phyloP scores from a whole-genome alignment of 768 basidiomycete genomes.

The Sarcomyxa edulis region DNA sequence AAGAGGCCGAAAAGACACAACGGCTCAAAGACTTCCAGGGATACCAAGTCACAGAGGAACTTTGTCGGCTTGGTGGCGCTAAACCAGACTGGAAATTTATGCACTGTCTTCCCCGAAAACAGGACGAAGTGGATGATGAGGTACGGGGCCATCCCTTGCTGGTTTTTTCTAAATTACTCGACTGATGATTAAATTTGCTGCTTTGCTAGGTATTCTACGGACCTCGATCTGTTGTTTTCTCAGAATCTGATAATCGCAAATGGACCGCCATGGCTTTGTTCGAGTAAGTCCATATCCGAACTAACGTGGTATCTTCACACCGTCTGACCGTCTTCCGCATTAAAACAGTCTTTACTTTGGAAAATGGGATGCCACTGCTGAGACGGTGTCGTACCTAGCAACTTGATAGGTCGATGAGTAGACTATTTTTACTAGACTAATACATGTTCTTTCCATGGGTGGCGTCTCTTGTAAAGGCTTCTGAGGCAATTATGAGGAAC shows the following conservation, averaged over 20 bases:
- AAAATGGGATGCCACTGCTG: constrained; percentile 46
- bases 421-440: too few relatives aligned
- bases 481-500: too few relatives aligned
- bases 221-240: constrained; percentile 86
- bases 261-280: constrained; percentile 95
- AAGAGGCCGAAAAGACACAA: constrained; percentile 89
- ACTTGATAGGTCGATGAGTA: too few relatives aligned
- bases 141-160: too few relatives aligned
- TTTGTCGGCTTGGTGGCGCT: constrained; percentile 79
- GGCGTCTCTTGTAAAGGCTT: too few relatives aligned
- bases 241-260: constrained; percentile 93
- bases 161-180: too few relatives aligned
- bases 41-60: constrained; percentile 88
- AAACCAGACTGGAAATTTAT: constrained; percentile 90
- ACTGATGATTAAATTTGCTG: too few relatives aligned
- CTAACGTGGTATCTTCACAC: constrained; percentile 1
- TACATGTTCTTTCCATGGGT: too few relatives aligned
- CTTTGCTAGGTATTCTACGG: constrained; percentile 97
- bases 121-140: constrained; percentile 93
- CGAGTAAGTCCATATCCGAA: constrained; percentile 54
- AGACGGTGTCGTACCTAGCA: too few relatives aligned
- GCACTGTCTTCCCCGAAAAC: constrained; percentile 92
- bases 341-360: constrained; percentile 37
- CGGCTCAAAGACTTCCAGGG: constrained; percentile 84
- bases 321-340: constrained; percentile 18